Conservation (phyloP, 352 stramenopile genomes). For the Phytophthora sansomeana region DNA sequence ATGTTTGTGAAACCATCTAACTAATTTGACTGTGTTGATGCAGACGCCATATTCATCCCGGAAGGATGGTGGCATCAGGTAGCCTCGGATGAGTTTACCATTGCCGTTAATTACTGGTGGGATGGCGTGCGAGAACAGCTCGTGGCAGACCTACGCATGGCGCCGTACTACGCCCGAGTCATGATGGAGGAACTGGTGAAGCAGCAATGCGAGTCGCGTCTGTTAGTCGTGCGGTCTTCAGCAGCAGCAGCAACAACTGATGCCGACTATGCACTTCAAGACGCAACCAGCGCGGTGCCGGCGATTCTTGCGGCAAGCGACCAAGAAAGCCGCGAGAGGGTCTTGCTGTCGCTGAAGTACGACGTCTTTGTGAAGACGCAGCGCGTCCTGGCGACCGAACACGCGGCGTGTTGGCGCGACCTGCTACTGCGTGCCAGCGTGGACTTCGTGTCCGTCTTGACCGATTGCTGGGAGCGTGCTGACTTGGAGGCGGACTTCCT, state of each 20-base stretch:
- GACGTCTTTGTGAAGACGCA: constrained; percentile 24
- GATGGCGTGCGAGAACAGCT: constrained; percentile 68
- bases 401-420: constrained; percentile 34
- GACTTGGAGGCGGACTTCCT: constrained; percentile 31
- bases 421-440: constrained; percentile 51
- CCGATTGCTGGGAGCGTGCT: constrained; percentile 51
- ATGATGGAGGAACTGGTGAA: constrained; percentile 70
- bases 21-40: neutral
- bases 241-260: neutral
- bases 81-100: constrained; percentile 74
- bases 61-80: constrained; percentile 91
- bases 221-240: constrained; percentile 31
- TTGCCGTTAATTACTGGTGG: constrained; percentile 89
- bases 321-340: constrained; percentile 41
- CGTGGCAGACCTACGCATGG: constrained; percentile 47
- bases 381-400: constrained; percentile 21
- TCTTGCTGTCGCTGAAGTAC: constrained; percentile 39
- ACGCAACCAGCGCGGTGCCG: constrained; percentile 17
- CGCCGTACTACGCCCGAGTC: constrained; percentile 72
- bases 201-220: constrained; percentile 40
- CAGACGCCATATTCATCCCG: constrained; percentile 80
- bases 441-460: constrained; percentile 50
- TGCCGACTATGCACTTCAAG: neutral
- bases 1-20: constrained; percentile 11
- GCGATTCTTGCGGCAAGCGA: constrained; percentile 17